A percentile compares a stretch with the other conserved stretches of the same genome.
phyloP scores from a whole-genome alignment of 2,329 filamentous ascomycete genomes.

The Geosmithia morbida region DNA sequence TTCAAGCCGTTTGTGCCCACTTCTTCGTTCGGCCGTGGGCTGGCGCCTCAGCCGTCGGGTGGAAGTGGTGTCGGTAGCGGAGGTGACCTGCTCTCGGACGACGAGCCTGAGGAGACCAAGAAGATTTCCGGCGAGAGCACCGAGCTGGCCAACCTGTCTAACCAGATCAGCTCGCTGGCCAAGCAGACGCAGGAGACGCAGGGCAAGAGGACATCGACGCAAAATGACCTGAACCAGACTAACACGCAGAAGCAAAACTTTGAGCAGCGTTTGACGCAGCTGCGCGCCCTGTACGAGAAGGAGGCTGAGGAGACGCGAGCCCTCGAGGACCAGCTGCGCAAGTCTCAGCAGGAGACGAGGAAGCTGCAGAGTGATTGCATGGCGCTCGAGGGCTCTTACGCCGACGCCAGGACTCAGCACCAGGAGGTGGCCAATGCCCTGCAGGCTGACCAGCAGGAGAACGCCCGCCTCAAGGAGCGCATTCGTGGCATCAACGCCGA shows the following conservation, averaged over 20 bases:
- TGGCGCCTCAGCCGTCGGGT: slow-evolving; percentile 66
- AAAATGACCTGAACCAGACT: slow-evolving; percentile 70
- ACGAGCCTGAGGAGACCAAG: slow-evolving; percentile 76
- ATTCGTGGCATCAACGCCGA: slow-evolving; percentile 74
- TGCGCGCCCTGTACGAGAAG: slow-evolving; percentile 81
- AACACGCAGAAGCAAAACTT: slow-evolving; percentile 86
- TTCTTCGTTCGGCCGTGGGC: slow-evolving; percentile 76
- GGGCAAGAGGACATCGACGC: slow-evolving; percentile 61
- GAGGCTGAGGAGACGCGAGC: slow-evolving; percentile 77
- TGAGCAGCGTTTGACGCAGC: slow-evolving; percentile 73
- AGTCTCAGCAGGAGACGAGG: slow-evolving; percentile 65
- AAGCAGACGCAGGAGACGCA: slow-evolving; percentile 93
- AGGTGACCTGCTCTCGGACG: slow-evolving; percentile 80
- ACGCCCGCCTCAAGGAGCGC: slow-evolving; percentile 69
- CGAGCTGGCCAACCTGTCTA: slow-evolving; percentile 89
- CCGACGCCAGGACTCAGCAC: slow-evolving; percentile 73
- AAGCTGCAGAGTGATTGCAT: slow-evolving; percentile 76
- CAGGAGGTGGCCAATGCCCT: slow-evolving; percentile 60
- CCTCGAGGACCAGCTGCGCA: slow-evolving; percentile 68
- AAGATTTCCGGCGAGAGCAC: slow-evolving; percentile 80
- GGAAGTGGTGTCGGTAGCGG: slow-evolving; percentile 38
- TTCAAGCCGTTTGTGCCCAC: slow-evolving; percentile 91
- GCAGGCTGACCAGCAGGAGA: slow-evolving; percentile 81
- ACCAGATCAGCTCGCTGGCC: slow-evolving; percentile 80
- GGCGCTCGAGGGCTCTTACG: slow-evolving; percentile 64